phyloP scores from a whole-genome alignment of 148 eudicot genomes.

The Rhododendron williamsianum region DNA sequence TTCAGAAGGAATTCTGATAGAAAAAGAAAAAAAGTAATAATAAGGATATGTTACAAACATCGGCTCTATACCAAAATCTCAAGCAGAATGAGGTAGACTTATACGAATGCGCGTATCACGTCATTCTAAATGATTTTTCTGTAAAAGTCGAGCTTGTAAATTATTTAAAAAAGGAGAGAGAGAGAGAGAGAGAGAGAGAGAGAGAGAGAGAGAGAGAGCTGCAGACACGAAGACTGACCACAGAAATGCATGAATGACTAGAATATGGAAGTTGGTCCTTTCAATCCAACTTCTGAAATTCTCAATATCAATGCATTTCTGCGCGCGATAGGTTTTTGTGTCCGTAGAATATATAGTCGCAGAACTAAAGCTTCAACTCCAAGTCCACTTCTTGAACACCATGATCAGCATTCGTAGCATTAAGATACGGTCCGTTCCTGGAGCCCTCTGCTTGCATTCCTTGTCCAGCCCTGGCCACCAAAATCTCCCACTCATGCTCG shows the following conservation, averaged over 20 bases:
- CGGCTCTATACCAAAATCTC: not conserved
- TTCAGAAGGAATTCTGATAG: not conserved
- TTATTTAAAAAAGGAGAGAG: not conserved
- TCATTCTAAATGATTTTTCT: not conserved
- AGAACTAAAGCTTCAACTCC: slow-evolving; percentile 1
- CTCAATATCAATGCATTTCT: not conserved
- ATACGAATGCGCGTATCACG: not conserved
- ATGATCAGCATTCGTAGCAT: not conserved
- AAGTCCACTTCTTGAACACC: slow-evolving; percentile 1
- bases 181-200: not conserved
- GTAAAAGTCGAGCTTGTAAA: not conserved
- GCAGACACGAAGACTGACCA: not conserved
- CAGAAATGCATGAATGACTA: not conserved
- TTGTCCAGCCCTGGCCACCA: not conserved
- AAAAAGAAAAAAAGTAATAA: not conserved
- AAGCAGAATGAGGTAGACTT: not conserved
- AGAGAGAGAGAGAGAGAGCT: not conserved
- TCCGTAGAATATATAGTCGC: not conserved
- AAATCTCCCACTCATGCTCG: not conserved
- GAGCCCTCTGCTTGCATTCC: not conserved
- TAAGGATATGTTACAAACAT: not conserved
- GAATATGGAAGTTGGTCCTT: not conserved
- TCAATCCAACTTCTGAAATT: not conserved
- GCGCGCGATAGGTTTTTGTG: not conserved
- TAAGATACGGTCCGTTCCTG: not conserved